Conservation (phyloP, 116 monocot species). For the Trichopus zeylanicus region DNA sequence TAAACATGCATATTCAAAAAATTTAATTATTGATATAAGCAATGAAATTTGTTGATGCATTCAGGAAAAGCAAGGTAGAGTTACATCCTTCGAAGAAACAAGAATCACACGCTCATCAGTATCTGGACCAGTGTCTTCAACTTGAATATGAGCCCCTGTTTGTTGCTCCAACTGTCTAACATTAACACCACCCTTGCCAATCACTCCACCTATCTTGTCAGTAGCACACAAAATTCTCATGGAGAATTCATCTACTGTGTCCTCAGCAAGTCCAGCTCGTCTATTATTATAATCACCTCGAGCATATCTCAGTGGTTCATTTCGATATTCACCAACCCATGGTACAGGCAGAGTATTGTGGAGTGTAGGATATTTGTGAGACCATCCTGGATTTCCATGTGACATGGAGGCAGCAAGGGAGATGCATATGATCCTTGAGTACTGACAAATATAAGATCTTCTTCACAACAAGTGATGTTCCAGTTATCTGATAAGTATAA, state of each 20-base stretch:
- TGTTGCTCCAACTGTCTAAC: conserved; percentile 61
- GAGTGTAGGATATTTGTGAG: conserved; percentile 14
- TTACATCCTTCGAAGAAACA: conserved; percentile 65
- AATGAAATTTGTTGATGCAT: too few species aligned
- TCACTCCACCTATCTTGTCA: conserved; percentile 57
- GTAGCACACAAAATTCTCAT: conserved; percentile 54
- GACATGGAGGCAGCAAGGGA: conserved; percentile 22
- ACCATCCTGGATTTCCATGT: conserved; percentile 25
- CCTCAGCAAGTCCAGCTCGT: conserved; percentile 16
- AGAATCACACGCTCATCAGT: conserved; percentile 47
- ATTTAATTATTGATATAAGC: too few species aligned
- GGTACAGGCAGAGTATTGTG: conserved; percentile 17
- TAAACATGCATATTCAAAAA: too few species aligned
- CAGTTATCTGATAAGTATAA: conserved; percentile 48
- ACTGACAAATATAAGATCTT: conserved; percentile 66
- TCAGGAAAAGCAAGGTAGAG: background rate
- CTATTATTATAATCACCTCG: conserved; percentile 14
- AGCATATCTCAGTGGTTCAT: conserved; percentile 23
- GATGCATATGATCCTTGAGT: conserved; percentile 31
- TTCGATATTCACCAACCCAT: conserved; percentile 29
- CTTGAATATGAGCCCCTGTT: conserved; percentile 61
- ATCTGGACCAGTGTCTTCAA: conserved; percentile 39
- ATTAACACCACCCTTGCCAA: conserved; percentile 61
- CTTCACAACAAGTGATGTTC: conserved; percentile 33
- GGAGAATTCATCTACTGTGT: conserved; percentile 42